phyloP scores from a whole-genome alignment of 2,329 filamentous ascomycete species.

The Triangularia verruculosa region DNA sequence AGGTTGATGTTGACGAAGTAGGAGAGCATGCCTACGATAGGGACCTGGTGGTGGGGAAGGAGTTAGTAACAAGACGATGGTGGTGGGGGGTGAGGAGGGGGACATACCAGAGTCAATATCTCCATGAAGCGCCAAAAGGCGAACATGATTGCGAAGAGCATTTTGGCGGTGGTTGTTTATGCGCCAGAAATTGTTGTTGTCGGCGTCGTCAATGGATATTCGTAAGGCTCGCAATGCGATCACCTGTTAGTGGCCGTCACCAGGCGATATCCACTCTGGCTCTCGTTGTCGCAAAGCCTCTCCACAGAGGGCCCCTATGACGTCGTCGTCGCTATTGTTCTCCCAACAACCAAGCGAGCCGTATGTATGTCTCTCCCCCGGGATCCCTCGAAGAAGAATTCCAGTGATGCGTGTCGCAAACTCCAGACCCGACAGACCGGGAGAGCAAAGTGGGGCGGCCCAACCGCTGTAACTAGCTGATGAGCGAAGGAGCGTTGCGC shows the following conservation, averaged over 20 bases:
- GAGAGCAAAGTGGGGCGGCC: neutral
- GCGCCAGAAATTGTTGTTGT: neutral
- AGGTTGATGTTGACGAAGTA: constrained; percentile 64
- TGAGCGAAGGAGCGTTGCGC: neutral
- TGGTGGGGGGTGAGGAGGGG: constrained; percentile 22
- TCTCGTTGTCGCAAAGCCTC: no score
- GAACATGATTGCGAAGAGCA: constrained; percentile 64
- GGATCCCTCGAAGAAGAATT: neutral
- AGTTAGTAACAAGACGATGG: constrained; percentile 1
- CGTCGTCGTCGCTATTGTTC: neutral
- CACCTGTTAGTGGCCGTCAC: neutral
- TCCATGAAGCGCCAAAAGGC: constrained; percentile 60
- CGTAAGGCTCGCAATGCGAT: neutral
- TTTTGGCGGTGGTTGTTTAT: constrained; percentile 34
- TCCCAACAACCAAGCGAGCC: neutral
- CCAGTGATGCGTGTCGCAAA: neutral
- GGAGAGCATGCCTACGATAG: constrained; percentile 63
- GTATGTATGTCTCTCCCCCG: neutral
- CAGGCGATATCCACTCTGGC: neutral
- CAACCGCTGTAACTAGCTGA: neutral
- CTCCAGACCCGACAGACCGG: neutral
- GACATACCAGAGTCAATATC: constrained; percentile 58
- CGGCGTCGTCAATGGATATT: neutral
- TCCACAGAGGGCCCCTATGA: no score
- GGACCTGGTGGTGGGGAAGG: constrained; percentile 48